Evolutionary conservation across 2,329 filamentous ascomycete species (phyloP), one percentile per base, ranked within the genome.

Genomic region (Albophoma yamanashiensis): DNA sequence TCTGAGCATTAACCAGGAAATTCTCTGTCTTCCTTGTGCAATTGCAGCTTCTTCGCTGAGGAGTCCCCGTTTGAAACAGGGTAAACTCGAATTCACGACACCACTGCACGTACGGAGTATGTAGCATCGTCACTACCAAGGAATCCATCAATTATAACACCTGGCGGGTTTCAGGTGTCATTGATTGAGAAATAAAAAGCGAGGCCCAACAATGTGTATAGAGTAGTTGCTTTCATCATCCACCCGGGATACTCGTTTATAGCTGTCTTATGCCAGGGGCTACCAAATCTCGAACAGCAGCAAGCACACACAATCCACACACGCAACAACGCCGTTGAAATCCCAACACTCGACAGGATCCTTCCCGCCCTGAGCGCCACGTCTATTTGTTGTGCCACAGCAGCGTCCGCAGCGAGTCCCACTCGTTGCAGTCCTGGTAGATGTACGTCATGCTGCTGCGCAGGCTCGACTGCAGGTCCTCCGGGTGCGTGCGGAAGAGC

Each of bases 401-500:
- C 68, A 97, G 86, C 66, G 88, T 97, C 73, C 88, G 79, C 71
- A 96, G 78, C 45, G 88, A 89, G 70, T 96, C 89, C 91, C 93
- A 99, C 61, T 89, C 82, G 69, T 97, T 89, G 64, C 89, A 91
- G 74, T 97, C 89, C 61, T 85, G 82, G 73, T 93, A 99, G 79
- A 99, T 96, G 71, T 99, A 99, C 67, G 85, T 90, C 94, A 99
- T 99, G 78, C 92, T 97, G 76, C 87, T 92, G 73, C 91, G 84
- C 79, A 99, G 76, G 74, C 92, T 97, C 62, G 87, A 85, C 81
- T 97, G 94, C 71, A 99, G 82, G 60, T 89, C 91, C 68, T 95
- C 91, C 6, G 94, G 92, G 77, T 97, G 87, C 83, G 89, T 90
- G 68, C 89, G 84, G 79, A 97, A 99, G 62, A 99, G 76, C 77